Evolutionary conservation across 441 rosid species (phyloP).

Genomic region (Populus hybrid): DNA sequence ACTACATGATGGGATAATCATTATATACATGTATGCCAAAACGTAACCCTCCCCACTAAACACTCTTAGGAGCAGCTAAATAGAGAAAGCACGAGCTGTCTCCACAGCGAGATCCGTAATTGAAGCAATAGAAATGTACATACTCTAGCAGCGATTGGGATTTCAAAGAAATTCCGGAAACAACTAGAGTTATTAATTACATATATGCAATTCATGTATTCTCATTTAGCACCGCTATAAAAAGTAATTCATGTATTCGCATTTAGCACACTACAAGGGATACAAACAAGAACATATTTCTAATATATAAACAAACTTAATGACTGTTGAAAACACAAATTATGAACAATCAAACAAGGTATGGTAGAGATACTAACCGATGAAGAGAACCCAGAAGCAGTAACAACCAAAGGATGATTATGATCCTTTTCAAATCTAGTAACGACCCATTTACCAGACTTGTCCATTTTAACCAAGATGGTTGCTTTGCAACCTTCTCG

Average conservation of each 20-base stretch:
- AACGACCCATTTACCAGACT: constrained; percentile 89
- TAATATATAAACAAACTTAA: background rate
- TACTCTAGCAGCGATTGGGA: background rate
- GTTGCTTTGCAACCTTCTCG: constrained; percentile 97
- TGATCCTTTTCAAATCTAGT: constrained; percentile 91
- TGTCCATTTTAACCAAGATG: constrained; percentile 79
- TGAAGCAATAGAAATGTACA: background rate
- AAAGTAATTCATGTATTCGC: background rate
- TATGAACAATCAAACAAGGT: background rate
- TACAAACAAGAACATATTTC: too few relatives aligned
- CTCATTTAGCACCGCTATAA: background rate
- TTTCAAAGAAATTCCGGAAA: background rate
- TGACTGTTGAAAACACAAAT: too few relatives aligned
- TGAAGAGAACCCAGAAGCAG: constrained; percentile 40
- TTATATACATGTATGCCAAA: background rate
- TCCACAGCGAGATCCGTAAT: background rate
- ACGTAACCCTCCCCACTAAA: background rate
- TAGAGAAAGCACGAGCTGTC: background rate
- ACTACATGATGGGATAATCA: background rate
- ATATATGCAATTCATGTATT: too few relatives aligned
- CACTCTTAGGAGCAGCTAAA: background rate
- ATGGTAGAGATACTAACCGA: constrained; percentile 34
- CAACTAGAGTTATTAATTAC: background rate
- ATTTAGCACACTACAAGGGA: too few relatives aligned
- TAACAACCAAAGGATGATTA: constrained; percentile 60